Percentiles rank a stretch among this genome's conserved stretches.
These are phyloP conservation scores for Tulasnella sp. DNA, from an alignment of 768 basidiomycete genomes.

Conservation along the genomic window DNA sequence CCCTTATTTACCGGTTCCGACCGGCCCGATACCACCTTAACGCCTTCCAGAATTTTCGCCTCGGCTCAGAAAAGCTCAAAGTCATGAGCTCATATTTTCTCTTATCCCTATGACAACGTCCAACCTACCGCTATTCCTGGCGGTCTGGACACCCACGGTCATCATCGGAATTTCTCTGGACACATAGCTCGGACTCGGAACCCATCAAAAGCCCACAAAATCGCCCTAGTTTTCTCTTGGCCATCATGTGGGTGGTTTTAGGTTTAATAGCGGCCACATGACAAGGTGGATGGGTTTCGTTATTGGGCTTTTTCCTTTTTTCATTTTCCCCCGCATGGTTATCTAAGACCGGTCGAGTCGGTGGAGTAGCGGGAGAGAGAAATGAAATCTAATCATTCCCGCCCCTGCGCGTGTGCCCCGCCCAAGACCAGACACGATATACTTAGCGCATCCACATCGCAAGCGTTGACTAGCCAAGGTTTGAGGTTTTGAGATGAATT, in stretches of 20 bases:
- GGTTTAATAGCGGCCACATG: neutral
- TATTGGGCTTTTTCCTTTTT: neutral
- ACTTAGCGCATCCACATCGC: neutral
- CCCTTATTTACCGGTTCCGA: neutral
- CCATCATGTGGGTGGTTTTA: neutral
- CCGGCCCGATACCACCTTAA: constrained; percentile 4
- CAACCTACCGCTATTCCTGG: neutral
- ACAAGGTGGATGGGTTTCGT: neutral
- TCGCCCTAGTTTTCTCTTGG: neutral
- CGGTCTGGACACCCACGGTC: constrained; percentile 1
- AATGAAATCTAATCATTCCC: constrained; percentile 10
- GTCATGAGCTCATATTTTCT: neutral
- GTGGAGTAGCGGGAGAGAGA: neutral
- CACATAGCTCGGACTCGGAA: neutral
- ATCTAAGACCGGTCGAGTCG: neutral
- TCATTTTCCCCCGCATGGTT: constrained; percentile 9
- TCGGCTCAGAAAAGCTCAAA: neutral
- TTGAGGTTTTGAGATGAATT: neutral
- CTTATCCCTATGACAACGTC: neutral
- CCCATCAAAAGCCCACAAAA: neutral
- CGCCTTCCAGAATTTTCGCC: neutral
- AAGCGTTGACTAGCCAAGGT: neutral
- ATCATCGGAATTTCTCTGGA: neutral
- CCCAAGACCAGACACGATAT: neutral
- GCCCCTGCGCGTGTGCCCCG: neutral